These are phyloP conservation scores for Trametopsis cervina DNA, from an alignment of 768 basidiomycete species.

Conservation along the genomic window DNA sequence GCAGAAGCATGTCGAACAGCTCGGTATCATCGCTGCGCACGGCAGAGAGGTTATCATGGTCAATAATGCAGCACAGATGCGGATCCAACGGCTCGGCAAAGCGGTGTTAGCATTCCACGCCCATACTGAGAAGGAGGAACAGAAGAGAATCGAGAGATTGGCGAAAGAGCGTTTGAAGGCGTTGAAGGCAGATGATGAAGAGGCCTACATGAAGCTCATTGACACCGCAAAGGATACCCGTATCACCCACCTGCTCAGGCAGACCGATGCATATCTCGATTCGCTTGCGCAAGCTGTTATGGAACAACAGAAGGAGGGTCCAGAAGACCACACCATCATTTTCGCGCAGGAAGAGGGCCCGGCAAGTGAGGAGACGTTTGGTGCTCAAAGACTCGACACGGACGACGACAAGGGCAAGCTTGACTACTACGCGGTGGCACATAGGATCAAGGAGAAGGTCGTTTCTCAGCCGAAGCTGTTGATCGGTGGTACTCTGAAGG, in stretches of 20 bases:
- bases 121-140: slow-evolving; percentile 95
- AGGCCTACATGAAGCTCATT: slow-evolving; percentile 98
- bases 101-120: slow-evolving; percentile 80
- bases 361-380: slow-evolving; percentile 85
- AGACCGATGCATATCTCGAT: slow-evolving; percentile 94
- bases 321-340: slow-evolving; percentile 31
- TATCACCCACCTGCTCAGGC: slow-evolving; percentile 90
- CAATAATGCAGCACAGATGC: slow-evolving; percentile 52
- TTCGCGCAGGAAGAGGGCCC: slow-evolving; percentile 67
- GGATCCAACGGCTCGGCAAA: slow-evolving; percentile 57
- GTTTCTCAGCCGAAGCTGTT: slow-evolving; percentile 66
- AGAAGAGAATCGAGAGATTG: slow-evolving; percentile 92
- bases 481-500: slow-evolving; percentile 85
- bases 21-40: slow-evolving; percentile 79
- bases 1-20: slow-evolving; percentile 93
- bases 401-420: slow-evolving; percentile 64
- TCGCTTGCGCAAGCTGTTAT: slow-evolving; percentile 90
- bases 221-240: slow-evolving; percentile 99
- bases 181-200: slow-evolving; percentile 96
- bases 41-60: slow-evolving; percentile 67
- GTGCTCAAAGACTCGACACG: slow-evolving; percentile 63
- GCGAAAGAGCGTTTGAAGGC: slow-evolving; percentile 98
- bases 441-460: slow-evolving; percentile 84
- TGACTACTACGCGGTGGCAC: slow-evolving; percentile 96
- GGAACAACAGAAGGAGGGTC: slow-evolving; percentile 80